Base-by-base conservation (phyloP, 2,329 filamentous ascomycete genomes). In the Helotiales sp. region DNA sequence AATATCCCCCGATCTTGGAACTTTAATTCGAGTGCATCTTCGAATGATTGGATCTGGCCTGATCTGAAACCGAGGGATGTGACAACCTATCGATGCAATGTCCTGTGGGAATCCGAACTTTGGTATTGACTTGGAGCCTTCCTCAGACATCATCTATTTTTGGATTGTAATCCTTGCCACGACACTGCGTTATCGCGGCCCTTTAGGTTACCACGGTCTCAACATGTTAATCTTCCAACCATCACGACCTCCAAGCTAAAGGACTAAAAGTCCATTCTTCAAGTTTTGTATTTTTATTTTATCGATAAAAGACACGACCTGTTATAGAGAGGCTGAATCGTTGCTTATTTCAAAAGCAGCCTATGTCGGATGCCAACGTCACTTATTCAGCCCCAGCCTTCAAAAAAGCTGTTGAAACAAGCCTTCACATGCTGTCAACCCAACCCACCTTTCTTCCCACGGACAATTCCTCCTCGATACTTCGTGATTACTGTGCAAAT, bases 401-500 rank as follows among this genome's bases (percentile, higher is more conserved):
- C 42, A 29, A 49, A 50, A 50, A 29, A 38, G 44, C 12, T 31
- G 53, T 54, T 34, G 42, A 34, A 48, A 30, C 53, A 50, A 27
- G 31, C 33, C 33, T 53, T 57, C 55, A 54, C 47, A 51, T 54
- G 56, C 40, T 58, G 22, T 30, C 40, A 54, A 34, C 27, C 40
- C 3, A 8, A 19, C 27, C 40, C 40, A 44, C 40, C 40, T 44
- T 44, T 44, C 22, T 44, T 27, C 22, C 40, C 40, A 24, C 40
- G 27, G 40, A 44, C 40, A 27, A 27, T 10, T 25, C n/a, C 19
- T 27, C 40, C 19, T 24, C 19, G n/a, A 25, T 44, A 44, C 10
- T n/a, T 44, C 10, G 10, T n/a, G n/a, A n/a, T n/a, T n/a, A n/a
- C n/a, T 27, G 15, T 19, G n/a, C 7, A 13, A 13, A 13, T 44